phyloP scores from a whole-genome alignment of 352 stramenopile genomes.

The Globisporangium okanoganense region DNA sequence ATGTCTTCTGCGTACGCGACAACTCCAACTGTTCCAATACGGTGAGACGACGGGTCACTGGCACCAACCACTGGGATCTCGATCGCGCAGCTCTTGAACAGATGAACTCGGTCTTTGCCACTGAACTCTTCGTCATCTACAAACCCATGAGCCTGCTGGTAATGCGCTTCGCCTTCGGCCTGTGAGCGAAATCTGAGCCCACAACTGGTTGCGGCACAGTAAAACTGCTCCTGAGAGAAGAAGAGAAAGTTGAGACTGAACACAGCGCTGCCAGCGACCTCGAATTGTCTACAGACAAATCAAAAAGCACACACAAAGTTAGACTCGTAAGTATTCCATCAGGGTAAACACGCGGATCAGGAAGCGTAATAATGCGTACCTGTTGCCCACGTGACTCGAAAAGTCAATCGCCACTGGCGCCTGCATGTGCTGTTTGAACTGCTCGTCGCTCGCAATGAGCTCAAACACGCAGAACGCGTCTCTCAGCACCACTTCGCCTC shows the following conservation, averaged over 20 bases:
- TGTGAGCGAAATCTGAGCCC: slow-evolving; percentile 28
- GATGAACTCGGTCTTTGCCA: slow-evolving; percentile 2
- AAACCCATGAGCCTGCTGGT: slow-evolving; percentile 25
- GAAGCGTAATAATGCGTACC: neutral
- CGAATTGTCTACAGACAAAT: neutral
- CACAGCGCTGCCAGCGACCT: slow-evolving; percentile 29
- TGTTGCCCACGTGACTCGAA: neutral
- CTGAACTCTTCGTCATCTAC: neutral
- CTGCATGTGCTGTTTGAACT: slow-evolving; percentile 51
- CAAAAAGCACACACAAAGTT: neutral
- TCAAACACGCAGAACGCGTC: slow-evolving; percentile 50
- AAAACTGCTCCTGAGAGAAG: slow-evolving; percentile 50
- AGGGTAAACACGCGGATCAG: neutral
- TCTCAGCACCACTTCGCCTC: slow-evolving; percentile 26
- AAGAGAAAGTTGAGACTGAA: slow-evolving; percentile 80
- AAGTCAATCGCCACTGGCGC: slow-evolving; percentile 38
- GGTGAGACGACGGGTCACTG: neutral
- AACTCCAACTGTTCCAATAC: slow-evolving; percentile 27
- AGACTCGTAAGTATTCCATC: neutral
- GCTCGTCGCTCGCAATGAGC: slow-evolving; percentile 22
- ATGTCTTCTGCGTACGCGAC: slow-evolving; percentile 38
- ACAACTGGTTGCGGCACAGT: slow-evolving; percentile 35
- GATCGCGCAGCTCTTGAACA: slow-evolving; percentile 54
- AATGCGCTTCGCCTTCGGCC: slow-evolving; percentile 31
- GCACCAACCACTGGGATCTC: slow-evolving; percentile 41